Percentiles rank a stretch among this genome's conserved stretches.
Evolutionary conservation across 1,139 yeast genomes (phyloP).

Genomic region (Eremothecium cymbalariae): DNA sequence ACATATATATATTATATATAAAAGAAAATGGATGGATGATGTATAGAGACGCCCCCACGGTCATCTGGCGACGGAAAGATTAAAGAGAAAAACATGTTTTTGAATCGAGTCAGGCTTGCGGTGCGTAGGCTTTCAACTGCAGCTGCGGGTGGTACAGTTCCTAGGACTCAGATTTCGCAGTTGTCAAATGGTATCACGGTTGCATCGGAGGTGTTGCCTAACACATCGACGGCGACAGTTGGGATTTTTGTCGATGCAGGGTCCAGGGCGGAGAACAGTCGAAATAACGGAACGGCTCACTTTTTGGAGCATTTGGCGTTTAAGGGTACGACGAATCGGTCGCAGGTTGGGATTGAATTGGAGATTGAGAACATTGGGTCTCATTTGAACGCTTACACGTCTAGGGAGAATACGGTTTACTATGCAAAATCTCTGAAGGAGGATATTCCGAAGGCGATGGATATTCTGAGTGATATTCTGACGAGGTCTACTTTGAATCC

Average conservation of each 20-base stretch:
- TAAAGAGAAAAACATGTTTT: too few relatives aligned
- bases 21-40: too few relatives aligned
- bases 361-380: constrained; percentile 96
- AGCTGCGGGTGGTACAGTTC: constrained; percentile 26
- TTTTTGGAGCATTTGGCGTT: constrained; percentile 93
- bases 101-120: neutral
- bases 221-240: constrained; percentile 89
- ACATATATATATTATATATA: too few relatives aligned
- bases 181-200: constrained; percentile 84
- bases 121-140: constrained; percentile 2
- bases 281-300: constrained; percentile 91
- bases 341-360: constrained; percentile 79
- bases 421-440: constrained; percentile 79
- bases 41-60: too few relatives aligned
- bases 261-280: constrained; percentile 84
- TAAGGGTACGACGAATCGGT: constrained; percentile 79
- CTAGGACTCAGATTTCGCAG: constrained; percentile 51
- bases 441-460: constrained; percentile 80
- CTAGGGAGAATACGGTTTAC: constrained; percentile 94
- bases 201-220: constrained; percentile 83
- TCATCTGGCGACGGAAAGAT: too few relatives aligned
- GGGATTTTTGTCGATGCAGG: constrained; percentile 96
- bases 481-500: constrained; percentile 79
- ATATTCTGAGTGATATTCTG: constrained; percentile 79
- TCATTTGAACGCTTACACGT: constrained; percentile 93